Conservation (phyloP, 495 filamentous ascomycete genomes). For the Hypoxylon fragiforme region DNA sequence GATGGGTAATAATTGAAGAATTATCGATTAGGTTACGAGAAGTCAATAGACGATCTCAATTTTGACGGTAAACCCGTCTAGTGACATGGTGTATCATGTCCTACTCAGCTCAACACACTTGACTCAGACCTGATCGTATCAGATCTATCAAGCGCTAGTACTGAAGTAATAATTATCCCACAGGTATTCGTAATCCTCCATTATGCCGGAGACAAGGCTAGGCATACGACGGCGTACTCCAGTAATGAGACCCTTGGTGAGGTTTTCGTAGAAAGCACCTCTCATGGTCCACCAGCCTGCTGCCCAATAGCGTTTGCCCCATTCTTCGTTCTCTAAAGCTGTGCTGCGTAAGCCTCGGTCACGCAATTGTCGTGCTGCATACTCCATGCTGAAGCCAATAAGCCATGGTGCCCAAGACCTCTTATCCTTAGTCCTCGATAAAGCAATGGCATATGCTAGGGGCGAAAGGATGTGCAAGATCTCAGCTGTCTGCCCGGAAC, state of each 20-base stretch:
- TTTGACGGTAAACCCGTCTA: too few relatives aligned
- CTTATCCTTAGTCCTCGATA: conserved; percentile 67
- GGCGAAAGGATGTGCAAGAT: conserved; percentile 88
- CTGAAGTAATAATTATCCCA: conserved; percentile 98
- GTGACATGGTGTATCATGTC: too few relatives aligned
- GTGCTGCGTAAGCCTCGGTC: conserved; percentile 77
- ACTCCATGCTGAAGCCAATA: conserved; percentile 82
- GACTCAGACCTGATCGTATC: too few relatives aligned
- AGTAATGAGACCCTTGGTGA: conserved; percentile 77
- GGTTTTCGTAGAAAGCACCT: conserved; percentile 92
- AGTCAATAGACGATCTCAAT: too few relatives aligned
- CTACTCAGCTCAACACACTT: too few relatives aligned
- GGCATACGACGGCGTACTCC: conserved; percentile 76
- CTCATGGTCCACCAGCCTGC: conserved; percentile 95
- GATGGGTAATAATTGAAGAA: too few relatives aligned
- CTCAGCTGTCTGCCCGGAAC: conserved; percentile 75
- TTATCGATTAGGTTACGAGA: too few relatives aligned
- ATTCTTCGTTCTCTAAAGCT: conserved; percentile 83
- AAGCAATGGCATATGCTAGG: conserved; percentile 81
- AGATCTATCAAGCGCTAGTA: conserved; percentile 47
- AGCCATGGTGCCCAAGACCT: conserved; percentile 88
- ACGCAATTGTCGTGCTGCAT: conserved; percentile 79
- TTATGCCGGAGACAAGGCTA: conserved; percentile 74
- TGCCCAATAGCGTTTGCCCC: conserved; percentile 81
- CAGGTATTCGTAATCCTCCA: conserved; percentile 95